Base-by-base conservation (phyloP, 2,329 filamentous ascomycete genomes). In the Davidsoniella neocaledoniae region DNA sequence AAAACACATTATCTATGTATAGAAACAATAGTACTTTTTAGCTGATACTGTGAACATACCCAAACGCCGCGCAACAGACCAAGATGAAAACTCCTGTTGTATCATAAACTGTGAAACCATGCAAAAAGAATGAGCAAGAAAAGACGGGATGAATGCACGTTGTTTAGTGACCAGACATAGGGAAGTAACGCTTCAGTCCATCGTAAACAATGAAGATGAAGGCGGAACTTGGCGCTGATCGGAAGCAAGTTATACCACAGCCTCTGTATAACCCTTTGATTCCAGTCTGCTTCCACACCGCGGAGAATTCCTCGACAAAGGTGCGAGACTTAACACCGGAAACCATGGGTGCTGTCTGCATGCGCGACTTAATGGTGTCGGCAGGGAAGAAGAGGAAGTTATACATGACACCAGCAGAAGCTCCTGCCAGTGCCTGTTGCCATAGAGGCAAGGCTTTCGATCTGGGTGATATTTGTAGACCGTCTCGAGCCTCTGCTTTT, bases 121-220 rank as follows among this genome's bases (percentile, higher is more conserved):
- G 53, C 54, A 58, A 29, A 49, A 49, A 41, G 44, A 55, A 42
- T 44, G 49, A 54, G 29, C 12, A 19, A 46, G 19, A 25, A 21
- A 44, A 53, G 60, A 60, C 54, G 57, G 55, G 26, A 57, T 58
- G 51, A 44, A 51, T 5, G 50, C 19, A 38, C 19, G 36, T 29
- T 33, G n/a, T 16, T 42, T 53, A 54, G 39, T 43, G 10, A 54
- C 56, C 66, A 52, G 66, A 64, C 56, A 76, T 57, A 33, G 74
- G 70, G 59, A 91, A 73, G 57, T 77, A 68, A 55, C 71, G 73
- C 67, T 87, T 87, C 63, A 98, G 64, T 12, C 80, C 83, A 65
- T 96, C 91, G 62, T 88, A 96, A 54, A 96, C 79, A 54, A 91
- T 88, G 60, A 98, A 98, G 54, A 98, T 98, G 60, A 96, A 87